Evolutionary conservation across 1,284 basidiomycete species (phyloP).

Genomic region (Albatrellus sp.): DNA sequence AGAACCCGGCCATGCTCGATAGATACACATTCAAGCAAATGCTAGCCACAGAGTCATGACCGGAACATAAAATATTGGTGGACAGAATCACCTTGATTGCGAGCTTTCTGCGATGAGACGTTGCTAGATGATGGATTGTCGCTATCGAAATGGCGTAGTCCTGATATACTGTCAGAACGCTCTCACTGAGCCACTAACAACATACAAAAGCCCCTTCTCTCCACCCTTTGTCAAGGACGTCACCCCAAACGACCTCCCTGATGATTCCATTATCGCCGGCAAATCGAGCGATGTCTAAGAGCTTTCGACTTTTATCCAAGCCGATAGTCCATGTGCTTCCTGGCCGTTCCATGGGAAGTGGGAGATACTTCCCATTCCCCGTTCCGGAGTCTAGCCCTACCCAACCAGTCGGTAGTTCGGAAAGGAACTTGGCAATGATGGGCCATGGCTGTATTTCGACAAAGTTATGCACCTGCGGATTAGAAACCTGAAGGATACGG

Average conservation of each 20-base stretch:
- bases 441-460: conserved; percentile 74
- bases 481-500: background rate
- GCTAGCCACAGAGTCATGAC: conserved; percentile 23
- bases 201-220: conserved; percentile 67
- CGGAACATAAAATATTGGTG: conserved; percentile 2
- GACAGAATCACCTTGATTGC: conserved; percentile 51
- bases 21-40: conserved; percentile 53
- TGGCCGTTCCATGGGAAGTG: conserved; percentile 44
- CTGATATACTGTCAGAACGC: conserved; percentile 25
- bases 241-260: conserved; percentile 69
- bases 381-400: conserved; percentile 92
- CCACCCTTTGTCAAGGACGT: conserved; percentile 63
- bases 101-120: conserved; percentile 52
- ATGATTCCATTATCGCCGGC: conserved; percentile 30
- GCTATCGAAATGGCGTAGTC: conserved; percentile 93
- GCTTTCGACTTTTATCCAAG: conserved; percentile 68
- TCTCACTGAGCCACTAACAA: conserved; percentile 10
- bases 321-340: conserved; percentile 65
- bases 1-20: conserved; percentile 64
- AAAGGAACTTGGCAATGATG: conserved; percentile 75
- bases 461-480: background rate
- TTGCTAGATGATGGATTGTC: conserved; percentile 89
- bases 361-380: conserved; percentile 96
- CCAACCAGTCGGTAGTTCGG: conserved; percentile 61
- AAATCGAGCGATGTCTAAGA: conserved; percentile 63